Percentiles rank a stretch among this genome's conserved stretches.
phyloP scores from a whole-genome alignment of 345 rosid genomes.

The Pseudoturritis turrita region DNA sequence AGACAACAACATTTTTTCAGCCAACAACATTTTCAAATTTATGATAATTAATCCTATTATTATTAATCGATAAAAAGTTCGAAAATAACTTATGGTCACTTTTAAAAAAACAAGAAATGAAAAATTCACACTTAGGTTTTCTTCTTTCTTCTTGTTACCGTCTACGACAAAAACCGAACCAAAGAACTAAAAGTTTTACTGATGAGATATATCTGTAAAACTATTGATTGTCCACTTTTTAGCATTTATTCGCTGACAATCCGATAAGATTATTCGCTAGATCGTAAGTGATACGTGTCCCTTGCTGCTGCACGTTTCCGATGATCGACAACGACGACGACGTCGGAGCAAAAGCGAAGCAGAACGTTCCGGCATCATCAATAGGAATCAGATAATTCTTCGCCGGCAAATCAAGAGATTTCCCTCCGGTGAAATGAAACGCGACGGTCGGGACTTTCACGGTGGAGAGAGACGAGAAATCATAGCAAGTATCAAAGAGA shows the following conservation, averaged over 20 bases:
- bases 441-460: constrained; percentile 81
- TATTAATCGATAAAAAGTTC: background rate
- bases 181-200: constrained; percentile 23
- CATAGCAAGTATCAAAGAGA: constrained; percentile 92
- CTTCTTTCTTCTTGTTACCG: background rate
- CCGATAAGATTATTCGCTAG: constrained; percentile 60
- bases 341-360: constrained; percentile 97
- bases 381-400: constrained; percentile 76
- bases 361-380: constrained; percentile 62
- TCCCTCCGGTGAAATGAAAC: constrained; percentile 59
- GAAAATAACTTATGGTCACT: constrained; percentile 16
- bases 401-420: constrained; percentile 59
- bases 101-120: background rate
- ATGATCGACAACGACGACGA: constrained; percentile 73
- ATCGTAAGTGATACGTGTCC: constrained; percentile 84
- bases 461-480: constrained; percentile 50
- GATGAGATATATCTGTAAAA: constrained; percentile 17
- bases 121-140: constrained; percentile 21
- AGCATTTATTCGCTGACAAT: constrained; percentile 63
- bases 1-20: background rate
- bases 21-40: background rate
- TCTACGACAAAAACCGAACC: background rate
- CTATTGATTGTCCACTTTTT: constrained; percentile 14
- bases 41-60: constrained; percentile 6
- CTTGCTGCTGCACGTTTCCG: constrained; percentile 96